Base-by-base conservation (phyloP, 2,329 filamentous ascomycete species). In the Ophiocordyceps sinensis region DNA sequence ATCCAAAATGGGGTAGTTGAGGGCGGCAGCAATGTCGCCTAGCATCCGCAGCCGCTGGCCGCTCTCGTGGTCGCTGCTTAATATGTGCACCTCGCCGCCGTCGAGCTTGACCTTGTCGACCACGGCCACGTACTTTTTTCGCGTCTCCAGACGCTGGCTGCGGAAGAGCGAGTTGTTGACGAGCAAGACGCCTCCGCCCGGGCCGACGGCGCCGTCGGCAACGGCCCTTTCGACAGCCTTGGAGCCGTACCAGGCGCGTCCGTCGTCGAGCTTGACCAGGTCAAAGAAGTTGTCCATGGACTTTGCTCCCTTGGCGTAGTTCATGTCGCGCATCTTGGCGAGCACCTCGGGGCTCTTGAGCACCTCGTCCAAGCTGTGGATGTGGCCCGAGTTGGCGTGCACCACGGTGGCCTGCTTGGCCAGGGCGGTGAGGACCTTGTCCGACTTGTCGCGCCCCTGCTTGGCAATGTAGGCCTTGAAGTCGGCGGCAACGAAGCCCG, bases 61-160 rank as follows among this genome's bases (percentile, higher is more conserved):
- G 58, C 88, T 95, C 65, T 95, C 89, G 59, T 96, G 89, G 54
- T 93, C 82, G 52, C 84, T 88, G 59, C 89, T 96, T 26, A 96
- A 63, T n/a, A 96, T 76, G 41, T 85, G 71, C 1, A 86, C 85
- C 49, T 95, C 87, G 2, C 89, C 91, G 5, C 89, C 91, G 47
- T 86, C 80, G 3, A 79, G 79, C 48, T 79, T 77, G n/a, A 96
- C 89, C 46, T 79, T 80, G 58, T 96, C 89, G 4, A 96, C 88
- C 37, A 96, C 68, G 9, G 66, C 67, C 1, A 96, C 89, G 70
- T 88, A 96, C 47, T 79, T 75, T 56, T 80, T 84, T 49, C 91
- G 71, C 44, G 78, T 80, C 1, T 68, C 72, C 6, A 95, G 72
- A 43, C 93, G 79, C 52, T 89, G 75, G 48, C 82, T 87, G 38